These are phyloP conservation scores for Alternaria dauci DNA, from an alignment of 2,329 filamentous ascomycete species.

Conservation along the genomic window DNA sequence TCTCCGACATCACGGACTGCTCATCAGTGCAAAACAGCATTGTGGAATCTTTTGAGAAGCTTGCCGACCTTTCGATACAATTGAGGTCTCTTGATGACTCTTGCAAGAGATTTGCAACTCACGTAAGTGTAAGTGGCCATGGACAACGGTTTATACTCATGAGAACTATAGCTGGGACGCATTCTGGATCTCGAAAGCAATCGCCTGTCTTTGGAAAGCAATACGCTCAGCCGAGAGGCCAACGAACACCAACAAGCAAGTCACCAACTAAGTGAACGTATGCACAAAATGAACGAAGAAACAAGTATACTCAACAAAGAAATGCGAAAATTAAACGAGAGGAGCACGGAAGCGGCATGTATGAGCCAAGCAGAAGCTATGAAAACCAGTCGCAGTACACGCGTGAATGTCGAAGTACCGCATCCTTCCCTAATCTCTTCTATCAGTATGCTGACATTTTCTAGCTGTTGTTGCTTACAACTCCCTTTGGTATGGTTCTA, in stretches of 20 bases:
- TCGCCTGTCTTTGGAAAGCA: not conserved
- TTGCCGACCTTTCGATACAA: constrained; percentile 9
- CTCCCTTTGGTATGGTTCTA: constrained; percentile 7
- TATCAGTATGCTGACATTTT: not conserved
- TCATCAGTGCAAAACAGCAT: constrained; percentile 6
- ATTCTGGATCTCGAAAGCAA: constrained; percentile 10
- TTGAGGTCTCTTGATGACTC: constrained; percentile 13
- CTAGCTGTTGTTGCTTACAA: constrained; percentile 12
- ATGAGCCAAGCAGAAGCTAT: constrained; percentile 7
- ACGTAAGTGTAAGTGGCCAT: constrained; percentile 3
- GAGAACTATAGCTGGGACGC: constrained; percentile 4
- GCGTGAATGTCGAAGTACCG: constrained; percentile 13
- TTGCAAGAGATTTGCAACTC: constrained; percentile 15
- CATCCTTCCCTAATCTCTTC: not conserved
- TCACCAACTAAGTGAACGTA: not conserved
- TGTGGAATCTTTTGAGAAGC: constrained; percentile 15
- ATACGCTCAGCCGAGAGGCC: not conserved
- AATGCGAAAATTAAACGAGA: constrained; percentile 5
- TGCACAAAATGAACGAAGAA: not conserved
- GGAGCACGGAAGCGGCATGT: constrained; percentile 4
- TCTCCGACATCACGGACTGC: constrained; percentile 12
- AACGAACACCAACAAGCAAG: not conserved
- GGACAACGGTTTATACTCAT: not conserved
- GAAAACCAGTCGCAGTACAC: constrained; percentile 15
- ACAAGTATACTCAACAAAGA: constrained; percentile 3